Conservation (phyloP, 257 asterid genomes). For the Penstemon barbatus region DNA sequence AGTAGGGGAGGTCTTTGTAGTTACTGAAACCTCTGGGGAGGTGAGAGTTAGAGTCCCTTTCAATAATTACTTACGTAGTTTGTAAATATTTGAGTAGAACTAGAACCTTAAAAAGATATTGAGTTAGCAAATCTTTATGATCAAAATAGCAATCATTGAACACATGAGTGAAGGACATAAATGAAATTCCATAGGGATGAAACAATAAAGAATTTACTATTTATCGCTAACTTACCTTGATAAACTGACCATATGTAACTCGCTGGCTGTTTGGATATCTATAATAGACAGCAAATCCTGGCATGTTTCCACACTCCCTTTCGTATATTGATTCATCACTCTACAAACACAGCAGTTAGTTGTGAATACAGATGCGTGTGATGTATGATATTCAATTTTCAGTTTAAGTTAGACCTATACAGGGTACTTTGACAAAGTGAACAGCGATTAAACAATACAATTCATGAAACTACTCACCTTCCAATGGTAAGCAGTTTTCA, state of each 20-base stretch:
- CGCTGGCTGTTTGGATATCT: constrained; percentile 98
- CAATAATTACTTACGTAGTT: too few relatives aligned
- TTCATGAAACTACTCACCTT: constrained; percentile 52
- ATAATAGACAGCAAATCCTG: constrained; percentile 97
- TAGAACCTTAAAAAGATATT: background rate
- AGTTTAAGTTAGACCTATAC: background rate
- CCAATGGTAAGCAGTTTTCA: constrained; percentile 96
- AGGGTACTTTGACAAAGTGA: background rate
- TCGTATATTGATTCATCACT: constrained; percentile 89
- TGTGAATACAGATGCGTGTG: constrained; percentile 2
- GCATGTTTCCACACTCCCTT: constrained; percentile 99
- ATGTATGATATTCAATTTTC: constrained; percentile 8
- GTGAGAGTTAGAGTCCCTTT: too few relatives aligned
- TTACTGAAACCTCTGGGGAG: too few relatives aligned
- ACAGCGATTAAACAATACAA: constrained; percentile 13
- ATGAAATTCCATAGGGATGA: background rate
- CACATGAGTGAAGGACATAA: constrained; percentile 14
- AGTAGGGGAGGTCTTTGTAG: too few relatives aligned
- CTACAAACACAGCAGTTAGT: constrained; percentile 41
- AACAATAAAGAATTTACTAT: constrained; percentile 6
- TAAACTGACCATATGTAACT: constrained; percentile 88
- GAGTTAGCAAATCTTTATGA: background rate
- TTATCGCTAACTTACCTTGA: constrained; percentile 63
- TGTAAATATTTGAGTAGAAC: background rate
- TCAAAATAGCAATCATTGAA: constrained; percentile 1